Percentiles rank a stretch among this genome's conserved stretches.
Conservation (phyloP, 441 rosid species). For the Adansonia madagascariensis region DNA sequence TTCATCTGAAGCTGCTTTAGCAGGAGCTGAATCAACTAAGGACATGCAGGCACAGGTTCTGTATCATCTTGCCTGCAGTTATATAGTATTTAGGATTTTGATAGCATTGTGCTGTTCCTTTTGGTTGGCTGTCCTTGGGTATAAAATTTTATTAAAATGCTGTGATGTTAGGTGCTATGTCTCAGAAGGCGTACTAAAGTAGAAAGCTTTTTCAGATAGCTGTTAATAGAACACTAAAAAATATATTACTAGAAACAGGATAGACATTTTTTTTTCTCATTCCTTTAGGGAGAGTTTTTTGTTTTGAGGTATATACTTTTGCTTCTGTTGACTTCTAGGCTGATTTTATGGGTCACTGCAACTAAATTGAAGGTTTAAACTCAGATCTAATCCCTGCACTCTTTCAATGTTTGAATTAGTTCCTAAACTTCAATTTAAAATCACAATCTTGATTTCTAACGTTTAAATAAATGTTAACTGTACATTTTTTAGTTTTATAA, state of each 20-base stretch:
- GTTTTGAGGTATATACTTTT: neutral
- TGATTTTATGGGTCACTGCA: neutral
- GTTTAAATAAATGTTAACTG: too few species aligned
- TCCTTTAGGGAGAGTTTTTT: neutral
- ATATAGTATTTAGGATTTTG: conserved; percentile 11
- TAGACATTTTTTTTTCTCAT: neutral
- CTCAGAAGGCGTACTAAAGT: neutral
- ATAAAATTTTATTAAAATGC: neutral
- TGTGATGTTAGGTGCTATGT: neutral
- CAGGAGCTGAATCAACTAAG: conserved; percentile 91
- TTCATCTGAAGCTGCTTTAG: conserved; percentile 84
- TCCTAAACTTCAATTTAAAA: neutral
- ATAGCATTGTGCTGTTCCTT: neutral
- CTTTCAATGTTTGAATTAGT: neutral
- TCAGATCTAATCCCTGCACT: neutral
- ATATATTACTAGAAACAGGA: neutral
- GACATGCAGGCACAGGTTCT: conserved; percentile 88
- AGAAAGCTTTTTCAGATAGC: neutral
- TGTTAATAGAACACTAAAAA: neutral
- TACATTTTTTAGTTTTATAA: too few species aligned
- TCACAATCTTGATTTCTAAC: too few species aligned
- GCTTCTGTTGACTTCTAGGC: neutral
- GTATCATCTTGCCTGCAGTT: neutral
- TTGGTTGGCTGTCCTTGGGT: neutral
- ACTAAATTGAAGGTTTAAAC: neutral